Evolutionary conservation across 768 basidiomycete species (phyloP).

Genomic region (Podaxis sp.): DNA sequence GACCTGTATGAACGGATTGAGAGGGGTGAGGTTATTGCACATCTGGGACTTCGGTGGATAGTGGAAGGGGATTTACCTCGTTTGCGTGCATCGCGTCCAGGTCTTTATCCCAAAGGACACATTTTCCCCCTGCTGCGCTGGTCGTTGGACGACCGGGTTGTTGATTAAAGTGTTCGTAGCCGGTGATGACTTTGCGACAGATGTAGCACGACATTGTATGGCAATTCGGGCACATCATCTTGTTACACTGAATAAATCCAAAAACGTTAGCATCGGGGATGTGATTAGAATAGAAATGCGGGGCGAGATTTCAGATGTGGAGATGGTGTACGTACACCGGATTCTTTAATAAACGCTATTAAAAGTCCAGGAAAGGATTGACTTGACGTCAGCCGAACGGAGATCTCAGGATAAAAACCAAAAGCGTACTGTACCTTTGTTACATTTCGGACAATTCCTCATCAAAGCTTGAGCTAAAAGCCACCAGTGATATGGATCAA

Average conservation of each 20-base stretch:
- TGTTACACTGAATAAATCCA: conserved; percentile 69
- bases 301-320: too few species aligned
- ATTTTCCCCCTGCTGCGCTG: conserved; percentile 41
- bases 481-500: conserved; percentile 3
- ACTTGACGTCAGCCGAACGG: conserved; percentile 2
- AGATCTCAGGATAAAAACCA: neutral
- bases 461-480: conserved; percentile 71
- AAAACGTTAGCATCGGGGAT: conserved; percentile 10
- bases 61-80: conserved; percentile 45
- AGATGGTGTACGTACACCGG: conserved; percentile 47
- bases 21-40: neutral
- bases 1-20: conserved; percentile 44
- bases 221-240: conserved; percentile 83
- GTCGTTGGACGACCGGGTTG: conserved; percentile 24
- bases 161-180: conserved; percentile 76
- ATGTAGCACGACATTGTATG: conserved; percentile 78
- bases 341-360: conserved; percentile 76
- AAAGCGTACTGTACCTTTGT: conserved; percentile 54
- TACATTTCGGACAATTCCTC: conserved; percentile 85
- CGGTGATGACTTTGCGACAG: conserved; percentile 69
- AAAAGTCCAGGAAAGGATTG: neutral
- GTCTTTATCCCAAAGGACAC: conserved; percentile 63
- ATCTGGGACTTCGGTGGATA: too few species aligned
- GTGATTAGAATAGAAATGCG: conserved; percentile 22
- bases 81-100: conserved; percentile 62